A percentile compares a stretch with the other conserved stretches of the same genome.
Evolutionary conservation across 2,329 filamentous ascomycete genomes (phyloP).

Genomic region (Teratosphaeria pseudoeucalypti): DNA sequence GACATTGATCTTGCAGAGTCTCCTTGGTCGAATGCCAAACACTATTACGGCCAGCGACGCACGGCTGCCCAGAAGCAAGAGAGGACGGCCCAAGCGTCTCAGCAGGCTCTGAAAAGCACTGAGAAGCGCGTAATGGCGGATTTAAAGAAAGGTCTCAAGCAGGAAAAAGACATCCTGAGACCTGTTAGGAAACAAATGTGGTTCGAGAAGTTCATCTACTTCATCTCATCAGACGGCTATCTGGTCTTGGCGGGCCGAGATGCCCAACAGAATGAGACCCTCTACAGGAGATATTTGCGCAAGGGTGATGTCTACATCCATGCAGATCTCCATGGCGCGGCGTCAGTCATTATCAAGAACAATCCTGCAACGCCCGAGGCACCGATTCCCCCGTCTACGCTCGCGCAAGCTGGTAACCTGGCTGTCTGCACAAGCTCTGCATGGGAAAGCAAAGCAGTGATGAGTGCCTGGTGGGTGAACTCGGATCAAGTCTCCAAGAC

Average conservation of each 20-base stretch:
- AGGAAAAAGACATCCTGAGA: conserved; percentile 79
- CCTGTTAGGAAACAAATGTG: conserved; percentile 76
- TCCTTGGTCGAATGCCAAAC: conserved; percentile 79
- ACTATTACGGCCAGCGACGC: conserved; percentile 86
- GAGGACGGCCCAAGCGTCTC: conserved; percentile 72
- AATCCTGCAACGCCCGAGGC: conserved; percentile 65
- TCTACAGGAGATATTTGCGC: conserved; percentile 78
- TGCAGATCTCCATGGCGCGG: conserved; percentile 75
- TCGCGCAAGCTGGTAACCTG: conserved; percentile 80
- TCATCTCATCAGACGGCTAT: conserved; percentile 91
- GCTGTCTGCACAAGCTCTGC: conserved; percentile 77
- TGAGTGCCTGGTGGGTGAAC: conserved; percentile 93
- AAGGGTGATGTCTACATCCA: conserved; percentile 90
- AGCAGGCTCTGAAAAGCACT: conserved; percentile 75
- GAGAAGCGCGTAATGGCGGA: conserved; percentile 81
- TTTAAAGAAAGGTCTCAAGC: conserved; percentile 76
- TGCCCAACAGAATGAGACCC: conserved; percentile 75
- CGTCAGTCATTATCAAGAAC: conserved; percentile 85
- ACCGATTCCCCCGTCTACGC: conserved; percentile 80
- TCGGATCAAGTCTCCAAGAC: conserved; percentile 85
- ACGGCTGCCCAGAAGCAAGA: conserved; percentile 76
- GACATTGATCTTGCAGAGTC: conserved; percentile 77
- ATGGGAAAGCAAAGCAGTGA: conserved; percentile 93
- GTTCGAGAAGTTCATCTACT: conserved; percentile 97
- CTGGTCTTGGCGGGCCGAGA: conserved; percentile 81